Percentiles rank a stretch among this genome's conserved stretches.
Evolutionary conservation across 345 rosid species (phyloP).

Genomic region (Melastoma malabathricum): DNA sequence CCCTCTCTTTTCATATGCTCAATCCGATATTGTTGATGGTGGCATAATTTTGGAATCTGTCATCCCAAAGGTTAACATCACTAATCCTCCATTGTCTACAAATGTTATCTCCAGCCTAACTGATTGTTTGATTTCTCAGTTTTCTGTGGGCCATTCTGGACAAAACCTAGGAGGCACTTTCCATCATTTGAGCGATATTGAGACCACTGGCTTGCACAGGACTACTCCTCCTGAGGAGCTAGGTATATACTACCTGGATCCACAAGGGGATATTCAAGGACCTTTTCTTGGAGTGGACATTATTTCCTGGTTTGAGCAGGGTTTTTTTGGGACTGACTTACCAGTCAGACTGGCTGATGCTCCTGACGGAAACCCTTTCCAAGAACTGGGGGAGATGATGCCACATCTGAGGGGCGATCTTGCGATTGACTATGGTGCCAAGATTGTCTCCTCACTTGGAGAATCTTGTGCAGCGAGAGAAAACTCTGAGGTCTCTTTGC

Average conservation of each 20-base stretch:
- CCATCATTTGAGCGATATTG: conserved; percentile 8
- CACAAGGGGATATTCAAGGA: conserved; percentile 76
- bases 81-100: conserved; percentile 11
- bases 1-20: conserved; percentile 6
- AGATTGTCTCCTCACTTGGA: conserved; percentile 20
- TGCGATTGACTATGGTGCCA: conserved; percentile 9
- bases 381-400: conserved; percentile 50
- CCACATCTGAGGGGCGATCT: conserved; percentile 35
- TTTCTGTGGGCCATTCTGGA: conserved; percentile 23
- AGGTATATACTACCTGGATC: conserved; percentile 69
- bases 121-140: conserved; percentile 33
- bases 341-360: conserved; percentile 66
- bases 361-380: conserved; percentile 61
- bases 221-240: conserved; percentile 38
- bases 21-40: conserved; percentile 9
- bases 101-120: conserved; percentile 23
- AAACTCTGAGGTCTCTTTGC: conserved; percentile 22
- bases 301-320: conserved; percentile 81
- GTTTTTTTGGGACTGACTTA: conserved; percentile 78
- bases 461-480: conserved; percentile 23
- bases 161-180: conserved; percentile 10
- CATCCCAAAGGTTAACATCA: conserved; percentile 14
- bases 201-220: conserved; percentile 14
- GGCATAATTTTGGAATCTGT: conserved; percentile 13
- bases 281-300: conserved; percentile 73